A percentile compares a stretch with the other conserved stretches of the same genome.
phyloP scores from a whole-genome alignment of 768 basidiomycete species.

The Cantharellus anzutake region DNA sequence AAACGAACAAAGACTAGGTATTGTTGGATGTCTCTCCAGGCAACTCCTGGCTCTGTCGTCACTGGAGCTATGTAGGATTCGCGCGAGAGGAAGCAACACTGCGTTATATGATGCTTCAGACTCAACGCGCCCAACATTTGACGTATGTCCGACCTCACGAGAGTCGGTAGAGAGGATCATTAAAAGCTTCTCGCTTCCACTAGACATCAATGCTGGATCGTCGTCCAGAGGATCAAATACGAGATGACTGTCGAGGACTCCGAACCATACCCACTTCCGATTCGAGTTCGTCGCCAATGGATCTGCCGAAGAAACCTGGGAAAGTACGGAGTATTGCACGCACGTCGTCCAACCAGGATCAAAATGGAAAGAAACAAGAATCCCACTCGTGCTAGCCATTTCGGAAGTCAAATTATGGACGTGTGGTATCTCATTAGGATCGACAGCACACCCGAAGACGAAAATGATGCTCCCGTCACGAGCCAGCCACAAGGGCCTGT shows the following conservation, averaged over 20 bases:
- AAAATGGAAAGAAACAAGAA: background rate
- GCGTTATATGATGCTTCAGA: too few species aligned
- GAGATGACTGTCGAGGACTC: background rate
- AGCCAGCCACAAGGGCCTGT: background rate
- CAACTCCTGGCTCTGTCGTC: too few species aligned
- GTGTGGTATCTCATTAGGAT: background rate
- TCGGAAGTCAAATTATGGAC: background rate
- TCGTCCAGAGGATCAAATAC: too few species aligned
- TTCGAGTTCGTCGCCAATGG: background rate
- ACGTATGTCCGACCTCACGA: too few species aligned
- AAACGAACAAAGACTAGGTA: too few species aligned
- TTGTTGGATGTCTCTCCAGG: too few species aligned
- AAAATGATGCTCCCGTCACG: background rate
- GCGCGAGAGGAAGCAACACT: too few species aligned
- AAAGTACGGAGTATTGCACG: background rate
- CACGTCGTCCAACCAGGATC: background rate
- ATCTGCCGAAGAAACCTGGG: background rate
- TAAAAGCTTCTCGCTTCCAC: too few species aligned
- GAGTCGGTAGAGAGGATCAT: too few species aligned
- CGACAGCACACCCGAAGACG: background rate
- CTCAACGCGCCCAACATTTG: too few species aligned
- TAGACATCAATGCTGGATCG: too few species aligned
- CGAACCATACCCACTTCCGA: background rate
- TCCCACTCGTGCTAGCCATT: background rate
- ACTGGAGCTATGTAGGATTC: too few species aligned